Evolutionary conservation across 2,329 filamentous ascomycete species (phyloP).

Genomic region (Fonsecaea erecta): DNA sequence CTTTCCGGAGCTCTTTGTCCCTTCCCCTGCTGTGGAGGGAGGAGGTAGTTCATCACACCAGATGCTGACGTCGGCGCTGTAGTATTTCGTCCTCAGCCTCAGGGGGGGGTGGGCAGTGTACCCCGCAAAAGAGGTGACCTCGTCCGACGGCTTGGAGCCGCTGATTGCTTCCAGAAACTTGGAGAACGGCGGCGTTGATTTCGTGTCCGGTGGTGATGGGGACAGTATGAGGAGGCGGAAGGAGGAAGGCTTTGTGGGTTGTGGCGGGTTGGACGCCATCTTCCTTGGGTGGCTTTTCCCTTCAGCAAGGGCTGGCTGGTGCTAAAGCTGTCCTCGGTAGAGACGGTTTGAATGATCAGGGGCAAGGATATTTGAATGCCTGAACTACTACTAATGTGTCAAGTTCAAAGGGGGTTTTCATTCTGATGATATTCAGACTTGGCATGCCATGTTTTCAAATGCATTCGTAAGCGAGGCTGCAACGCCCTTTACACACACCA

Average conservation of each 20-base stretch:
- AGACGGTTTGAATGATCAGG: background rate
- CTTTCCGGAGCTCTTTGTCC: background rate
- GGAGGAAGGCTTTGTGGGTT: constrained; percentile 26
- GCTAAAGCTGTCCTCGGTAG: background rate
- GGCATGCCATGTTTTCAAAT: constrained; percentile 8
- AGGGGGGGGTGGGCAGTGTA: constrained; percentile 53
- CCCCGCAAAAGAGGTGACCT: constrained; percentile 47
- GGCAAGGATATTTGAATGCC: background rate
- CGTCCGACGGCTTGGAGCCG: constrained; percentile 27
- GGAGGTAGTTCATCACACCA: constrained; percentile 54
- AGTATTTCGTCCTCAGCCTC: constrained; percentile 50
- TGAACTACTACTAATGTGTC: background rate
- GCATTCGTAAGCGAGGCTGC: constrained; percentile 3
- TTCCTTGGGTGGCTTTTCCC: background rate
- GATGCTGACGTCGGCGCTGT: constrained; percentile 49
- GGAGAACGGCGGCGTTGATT: constrained; percentile 29
- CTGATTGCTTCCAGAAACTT: constrained; percentile 35
- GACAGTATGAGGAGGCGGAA: constrained; percentile 37
- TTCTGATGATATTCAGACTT: constrained; percentile 14
- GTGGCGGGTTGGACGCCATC: constrained; percentile 6
- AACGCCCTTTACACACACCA: background rate
- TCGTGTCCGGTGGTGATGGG: constrained; percentile 21
- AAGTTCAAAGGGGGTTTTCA: background rate
- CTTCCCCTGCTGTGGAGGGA: background rate
- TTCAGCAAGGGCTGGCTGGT: background rate